Percentiles rank a stretch among this genome's conserved stretches.
These are phyloP conservation scores for Rhizopus delemar DNA, from an alignment of 371 early-diverging fungal species.

Conservation along the genomic window DNA sequence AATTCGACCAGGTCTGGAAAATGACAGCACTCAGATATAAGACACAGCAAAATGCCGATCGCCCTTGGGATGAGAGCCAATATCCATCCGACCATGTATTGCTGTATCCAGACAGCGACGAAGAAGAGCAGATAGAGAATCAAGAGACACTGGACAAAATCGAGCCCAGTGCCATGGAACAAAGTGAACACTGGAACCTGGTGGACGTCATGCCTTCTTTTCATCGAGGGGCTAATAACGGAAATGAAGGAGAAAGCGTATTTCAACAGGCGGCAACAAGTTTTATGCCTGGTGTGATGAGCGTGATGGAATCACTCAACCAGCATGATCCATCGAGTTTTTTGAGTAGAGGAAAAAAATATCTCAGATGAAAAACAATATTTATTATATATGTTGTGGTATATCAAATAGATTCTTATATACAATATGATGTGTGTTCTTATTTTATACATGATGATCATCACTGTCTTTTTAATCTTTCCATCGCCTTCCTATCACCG, in stretches of 20 bases:
- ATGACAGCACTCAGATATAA: conserved; percentile 37
- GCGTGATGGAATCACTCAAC: conserved; percentile 31
- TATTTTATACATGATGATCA: neutral
- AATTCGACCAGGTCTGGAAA: conserved; percentile 41
- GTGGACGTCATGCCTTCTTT: conserved; percentile 52
- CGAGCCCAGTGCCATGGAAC: conserved; percentile 19
- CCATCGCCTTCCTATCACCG: conserved; percentile 71
- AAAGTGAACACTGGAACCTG: conserved; percentile 45
- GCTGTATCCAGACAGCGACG: conserved; percentile 28
- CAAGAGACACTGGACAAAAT: conserved; percentile 3
- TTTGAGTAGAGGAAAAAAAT: conserved; percentile 2
- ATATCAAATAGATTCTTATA: neutral
- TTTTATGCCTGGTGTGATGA: conserved; percentile 41
- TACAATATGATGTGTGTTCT: neutral
- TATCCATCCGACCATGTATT: neutral
- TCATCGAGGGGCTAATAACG: conserved; percentile 34
- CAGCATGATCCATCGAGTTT: neutral
- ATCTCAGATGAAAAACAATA: neutral
- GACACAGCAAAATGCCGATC: neutral
- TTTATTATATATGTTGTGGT: neutral
- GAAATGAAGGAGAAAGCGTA: conserved; percentile 32
- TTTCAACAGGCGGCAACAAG: conserved; percentile 37
- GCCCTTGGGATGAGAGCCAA: neutral
- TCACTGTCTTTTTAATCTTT: neutral
- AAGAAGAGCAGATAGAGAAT: conserved; percentile 17